Percentiles rank a stretch among this genome's conserved stretches.
phyloP scores from a whole-genome alignment of 2,329 filamentous ascomycete genomes.

The Kalmusia sp. region DNA sequence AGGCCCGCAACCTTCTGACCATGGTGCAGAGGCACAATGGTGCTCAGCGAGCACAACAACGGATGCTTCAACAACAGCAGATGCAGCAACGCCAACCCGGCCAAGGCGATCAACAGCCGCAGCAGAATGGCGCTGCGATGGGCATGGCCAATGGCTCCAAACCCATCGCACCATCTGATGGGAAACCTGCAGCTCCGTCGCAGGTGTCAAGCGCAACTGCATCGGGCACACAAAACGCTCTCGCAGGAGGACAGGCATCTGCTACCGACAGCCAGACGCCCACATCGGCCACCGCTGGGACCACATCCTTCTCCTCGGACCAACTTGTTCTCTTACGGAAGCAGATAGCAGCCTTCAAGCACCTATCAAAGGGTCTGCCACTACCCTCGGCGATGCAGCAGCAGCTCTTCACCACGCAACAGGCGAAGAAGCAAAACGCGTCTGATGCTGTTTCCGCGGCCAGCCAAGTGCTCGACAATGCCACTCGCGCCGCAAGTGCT shows the following conservation, averaged over 20 bases:
- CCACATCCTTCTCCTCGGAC: slow-evolving; percentile 58
- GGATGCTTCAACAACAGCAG: slow-evolving; percentile 52
- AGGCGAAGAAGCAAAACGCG: slow-evolving; percentile 58
- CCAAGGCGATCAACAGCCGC: slow-evolving; percentile 53
- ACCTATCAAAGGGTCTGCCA: slow-evolving; percentile 84
- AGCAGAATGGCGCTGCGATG: slow-evolving; percentile 57
- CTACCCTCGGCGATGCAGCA: slow-evolving; percentile 82
- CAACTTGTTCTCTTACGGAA: slow-evolving; percentile 80
- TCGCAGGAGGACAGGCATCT: slow-evolving; percentile 31
- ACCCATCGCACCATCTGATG: slow-evolving; percentile 31
- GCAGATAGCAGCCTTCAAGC: slow-evolving; percentile 91
- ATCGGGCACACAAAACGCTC: slow-evolving; percentile 30
- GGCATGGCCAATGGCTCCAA: slow-evolving; percentile 57
- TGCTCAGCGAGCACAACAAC: slow-evolving; percentile 47
- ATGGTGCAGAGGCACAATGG: slow-evolving; percentile 71
- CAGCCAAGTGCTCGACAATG: slow-evolving; percentile 60
- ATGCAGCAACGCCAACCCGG: slow-evolving; percentile 62
- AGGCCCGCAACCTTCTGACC: slow-evolving; percentile 76
- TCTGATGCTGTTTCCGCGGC: slow-evolving; percentile 51
- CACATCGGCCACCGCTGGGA: slow-evolving; percentile 34
- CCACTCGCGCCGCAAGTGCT: slow-evolving; percentile 51
- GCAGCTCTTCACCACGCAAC: slow-evolving; percentile 77
- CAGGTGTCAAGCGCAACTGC: slow-evolving; percentile 31
- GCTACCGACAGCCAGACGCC: slow-evolving; percentile 50
- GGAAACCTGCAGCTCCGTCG: slow-evolving; percentile 23